Conservation (phyloP, 2,329 filamentous ascomycete species). For the Nemania abortiva region DNA sequence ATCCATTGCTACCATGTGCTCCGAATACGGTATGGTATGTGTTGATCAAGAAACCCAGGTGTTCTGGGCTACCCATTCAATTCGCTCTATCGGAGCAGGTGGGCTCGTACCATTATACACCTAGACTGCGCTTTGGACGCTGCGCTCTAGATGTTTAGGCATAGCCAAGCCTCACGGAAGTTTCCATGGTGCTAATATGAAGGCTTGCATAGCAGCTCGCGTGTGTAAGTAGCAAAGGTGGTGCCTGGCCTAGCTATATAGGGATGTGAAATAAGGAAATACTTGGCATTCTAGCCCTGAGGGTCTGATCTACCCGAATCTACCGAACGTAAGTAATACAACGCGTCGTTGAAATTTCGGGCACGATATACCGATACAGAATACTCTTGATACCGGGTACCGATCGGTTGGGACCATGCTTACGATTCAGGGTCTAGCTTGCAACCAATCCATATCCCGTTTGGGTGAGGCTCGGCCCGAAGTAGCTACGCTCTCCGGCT, state of each 20-base stretch:
- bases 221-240: too few relatives aligned
- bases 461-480: conserved; percentile 34
- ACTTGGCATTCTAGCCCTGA: too few relatives aligned
- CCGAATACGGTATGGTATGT: not conserved
- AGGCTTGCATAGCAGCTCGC: too few relatives aligned
- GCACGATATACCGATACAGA: not conserved
- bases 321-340: not conserved
- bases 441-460: not conserved
- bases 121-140: not conserved
- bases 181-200: too few relatives aligned
- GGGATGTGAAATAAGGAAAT: too few relatives aligned
- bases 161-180: too few relatives aligned
- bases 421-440: conserved; percentile 17
- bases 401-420: conserved; percentile 12
- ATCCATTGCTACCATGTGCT: not conserved
- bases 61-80: not conserved
- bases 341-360: not conserved
- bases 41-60: not conserved
- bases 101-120: not conserved
- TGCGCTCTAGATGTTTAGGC: too few relatives aligned
- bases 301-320: too few relatives aligned
- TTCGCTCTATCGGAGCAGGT: not conserved
- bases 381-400: not conserved
- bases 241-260: too few relatives aligned
- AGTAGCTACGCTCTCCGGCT: conserved; percentile 4